Evolutionary conservation across 495 filamentous ascomycete species (phyloP).

Genomic region (Lasiosphaeria hispida): DNA sequence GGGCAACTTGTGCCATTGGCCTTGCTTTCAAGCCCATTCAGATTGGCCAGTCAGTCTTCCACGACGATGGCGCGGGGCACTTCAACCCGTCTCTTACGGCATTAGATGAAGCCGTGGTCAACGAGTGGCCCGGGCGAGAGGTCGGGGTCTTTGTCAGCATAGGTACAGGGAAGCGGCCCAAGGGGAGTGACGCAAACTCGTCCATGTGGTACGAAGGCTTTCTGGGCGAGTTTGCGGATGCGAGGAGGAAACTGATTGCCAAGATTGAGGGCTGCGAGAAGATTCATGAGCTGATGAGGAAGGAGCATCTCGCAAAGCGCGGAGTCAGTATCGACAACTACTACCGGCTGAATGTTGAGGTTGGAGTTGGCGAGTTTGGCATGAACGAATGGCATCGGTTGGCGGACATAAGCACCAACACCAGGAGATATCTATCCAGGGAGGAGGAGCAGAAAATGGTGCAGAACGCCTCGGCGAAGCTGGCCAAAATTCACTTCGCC

Average conservation of each 20-base stretch:
- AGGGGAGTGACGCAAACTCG: constrained; percentile 63
- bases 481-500: constrained; percentile 78
- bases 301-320: constrained; percentile 69
- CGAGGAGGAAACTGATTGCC: constrained; percentile 71
- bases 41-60: constrained; percentile 88
- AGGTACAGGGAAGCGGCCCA: constrained; percentile 85
- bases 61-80: constrained; percentile 87
- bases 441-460: constrained; percentile 72
- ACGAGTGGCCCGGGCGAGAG: constrained; percentile 92
- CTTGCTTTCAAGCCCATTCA: constrained; percentile 94
- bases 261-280: constrained; percentile 96
- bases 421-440: constrained; percentile 75
- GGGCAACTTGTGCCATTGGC: constrained; percentile 89
- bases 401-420: constrained; percentile 89
- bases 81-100: constrained; percentile 87
- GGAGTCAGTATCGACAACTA: constrained; percentile 87
- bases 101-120: constrained; percentile 84
- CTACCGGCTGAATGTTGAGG: constrained; percentile 94
- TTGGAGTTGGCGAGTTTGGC: constrained; percentile 94
- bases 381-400: constrained; percentile 98
- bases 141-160: constrained; percentile 87
- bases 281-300: constrained; percentile 80
- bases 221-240: constrained; percentile 88
- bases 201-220: constrained; percentile 92
- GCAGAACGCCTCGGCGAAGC: constrained; percentile 70